Conservation (phyloP, 2,329 filamentous ascomycete species). For the Alternaria brassicae region DNA sequence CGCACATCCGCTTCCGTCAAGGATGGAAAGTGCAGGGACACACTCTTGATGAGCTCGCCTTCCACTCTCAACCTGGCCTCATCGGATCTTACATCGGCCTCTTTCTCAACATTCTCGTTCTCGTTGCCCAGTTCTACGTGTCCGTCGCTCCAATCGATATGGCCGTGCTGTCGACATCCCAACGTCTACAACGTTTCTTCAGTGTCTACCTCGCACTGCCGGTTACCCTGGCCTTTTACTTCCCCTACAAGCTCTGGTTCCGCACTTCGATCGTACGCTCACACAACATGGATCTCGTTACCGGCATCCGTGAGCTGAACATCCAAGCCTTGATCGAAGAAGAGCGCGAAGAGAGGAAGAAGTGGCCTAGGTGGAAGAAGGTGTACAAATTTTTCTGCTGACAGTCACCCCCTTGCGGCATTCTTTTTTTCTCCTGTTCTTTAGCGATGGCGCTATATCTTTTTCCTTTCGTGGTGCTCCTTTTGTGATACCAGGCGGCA, state of each 20-base stretch:
- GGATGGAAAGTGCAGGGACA: constrained; percentile 68
- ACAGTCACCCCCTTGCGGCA: background rate
- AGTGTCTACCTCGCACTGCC: constrained; percentile 73
- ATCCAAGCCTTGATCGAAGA: constrained; percentile 78
- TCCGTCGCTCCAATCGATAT: constrained; percentile 77
- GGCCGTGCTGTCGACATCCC: constrained; percentile 50
- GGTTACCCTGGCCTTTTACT: constrained; percentile 71
- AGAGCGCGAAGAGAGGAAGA: constrained; percentile 74
- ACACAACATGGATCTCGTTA: constrained; percentile 84
- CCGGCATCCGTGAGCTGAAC: constrained; percentile 85
- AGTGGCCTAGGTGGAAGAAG: constrained; percentile 59
- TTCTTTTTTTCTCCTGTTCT: constrained; percentile 7
- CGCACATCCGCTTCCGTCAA: constrained; percentile 67
- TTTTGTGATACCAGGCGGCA: constrained; percentile 46
- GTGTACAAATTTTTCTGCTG: constrained; percentile 59
- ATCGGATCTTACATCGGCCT: constrained; percentile 83
- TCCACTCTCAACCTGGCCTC: constrained; percentile 79
- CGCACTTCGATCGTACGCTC: constrained; percentile 71
- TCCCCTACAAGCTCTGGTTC: constrained; percentile 78
- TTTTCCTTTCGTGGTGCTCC: constrained; percentile 21
- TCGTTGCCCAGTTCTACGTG: constrained; percentile 88
- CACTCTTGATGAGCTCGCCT: constrained; percentile 78
- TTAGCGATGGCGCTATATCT: constrained; percentile 18
- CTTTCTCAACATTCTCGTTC: constrained; percentile 74
- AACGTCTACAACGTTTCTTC: constrained; percentile 73